These are phyloP conservation scores for Cutaneotrichosporon cyanovorans DNA, from an alignment of 1,284 basidiomycete genomes.

Conservation along the genomic window DNA sequence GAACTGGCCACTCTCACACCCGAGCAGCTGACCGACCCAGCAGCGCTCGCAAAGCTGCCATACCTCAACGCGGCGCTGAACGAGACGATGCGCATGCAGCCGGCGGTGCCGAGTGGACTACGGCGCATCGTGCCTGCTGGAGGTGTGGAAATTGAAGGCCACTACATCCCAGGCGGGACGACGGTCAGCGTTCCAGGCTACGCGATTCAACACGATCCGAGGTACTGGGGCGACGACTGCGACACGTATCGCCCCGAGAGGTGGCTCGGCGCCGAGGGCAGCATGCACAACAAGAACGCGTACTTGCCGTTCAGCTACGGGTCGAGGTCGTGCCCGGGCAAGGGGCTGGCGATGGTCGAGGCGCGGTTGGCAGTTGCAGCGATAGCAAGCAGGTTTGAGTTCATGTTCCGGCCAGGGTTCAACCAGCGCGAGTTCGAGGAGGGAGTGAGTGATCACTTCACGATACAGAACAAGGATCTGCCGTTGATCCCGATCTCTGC, in stretches of 20 bases:
- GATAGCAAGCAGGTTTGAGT: constrained; percentile 3
- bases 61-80: constrained; percentile 75
- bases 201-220: constrained; percentile 50
- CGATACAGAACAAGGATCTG: constrained; percentile 3
- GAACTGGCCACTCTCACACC: neutral
- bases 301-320: constrained; percentile 9
- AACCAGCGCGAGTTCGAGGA: constrained; percentile 1
- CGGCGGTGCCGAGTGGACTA: constrained; percentile 64
- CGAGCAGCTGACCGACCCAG: constrained; percentile 2
- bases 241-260: constrained; percentile 54
- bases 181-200: constrained; percentile 19
- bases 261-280: constrained; percentile 48
- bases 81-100: constrained; percentile 72
- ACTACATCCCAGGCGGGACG: constrained; percentile 17
- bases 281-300: constrained; percentile 2
- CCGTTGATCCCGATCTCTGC: constrained; percentile 1
- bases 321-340: constrained; percentile 4
- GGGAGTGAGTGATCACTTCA: constrained; percentile 8
- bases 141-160: constrained; percentile 15
- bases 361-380: constrained; percentile 4
- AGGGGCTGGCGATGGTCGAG: constrained; percentile 6
- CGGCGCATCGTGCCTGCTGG: constrained; percentile 58
- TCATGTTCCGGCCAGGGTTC: constrained; percentile 2
- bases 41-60: constrained; percentile 31
- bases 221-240: constrained; percentile 55